phyloP scores from a whole-genome alignment of 768 basidiomycete species.

The Boletus tomentosulus region DNA sequence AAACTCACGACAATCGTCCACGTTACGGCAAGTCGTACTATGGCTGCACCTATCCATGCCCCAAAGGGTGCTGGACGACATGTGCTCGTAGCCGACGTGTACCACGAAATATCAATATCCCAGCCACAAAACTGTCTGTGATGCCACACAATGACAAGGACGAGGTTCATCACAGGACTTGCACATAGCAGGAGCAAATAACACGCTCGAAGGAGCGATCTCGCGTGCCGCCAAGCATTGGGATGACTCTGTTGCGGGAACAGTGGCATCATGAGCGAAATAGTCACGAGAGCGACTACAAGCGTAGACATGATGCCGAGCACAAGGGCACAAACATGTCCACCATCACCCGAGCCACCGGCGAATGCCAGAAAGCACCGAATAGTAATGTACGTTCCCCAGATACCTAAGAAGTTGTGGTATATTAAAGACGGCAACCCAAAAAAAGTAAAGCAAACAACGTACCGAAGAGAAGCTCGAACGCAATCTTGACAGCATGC shows the following conservation, averaged over 20 bases:
- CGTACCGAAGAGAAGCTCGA: slow-evolving; percentile 38
- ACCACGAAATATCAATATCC: slow-evolving; percentile 69
- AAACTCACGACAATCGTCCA: slow-evolving; percentile 48
- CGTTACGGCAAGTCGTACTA: slow-evolving; percentile 53
- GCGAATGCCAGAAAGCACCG: slow-evolving; percentile 64
- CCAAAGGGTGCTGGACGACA: slow-evolving; percentile 34
- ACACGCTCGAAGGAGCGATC: slow-evolving; percentile 35
- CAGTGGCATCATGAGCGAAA: slow-evolving; percentile 39
- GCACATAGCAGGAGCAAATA: slow-evolving; percentile 47
- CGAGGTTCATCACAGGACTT: slow-evolving; percentile 54
- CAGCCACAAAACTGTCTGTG: slow-evolving; percentile 49
- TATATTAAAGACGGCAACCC: neutral
- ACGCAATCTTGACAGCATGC: slow-evolving; percentile 21
- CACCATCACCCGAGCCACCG: slow-evolving; percentile 39
- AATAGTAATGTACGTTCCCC: slow-evolving; percentile 58
- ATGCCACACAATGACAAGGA: slow-evolving; percentile 52
- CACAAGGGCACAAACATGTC: slow-evolving; percentile 33
- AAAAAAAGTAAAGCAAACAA: slow-evolving; percentile 1
- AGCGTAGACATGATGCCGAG: slow-evolving; percentile 23
- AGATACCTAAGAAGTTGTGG: slow-evolving; percentile 37
- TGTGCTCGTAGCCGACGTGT: slow-evolving; percentile 31
- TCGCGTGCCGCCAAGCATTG: slow-evolving; percentile 10
- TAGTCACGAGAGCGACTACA: slow-evolving; percentile 22
- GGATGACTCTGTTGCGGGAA: slow-evolving; percentile 24
- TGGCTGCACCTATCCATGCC: slow-evolving; percentile 51